Base-by-base conservation (phyloP, 1,284 basidiomycete species). In the Cutaneotrichosporon sp. region DNA sequence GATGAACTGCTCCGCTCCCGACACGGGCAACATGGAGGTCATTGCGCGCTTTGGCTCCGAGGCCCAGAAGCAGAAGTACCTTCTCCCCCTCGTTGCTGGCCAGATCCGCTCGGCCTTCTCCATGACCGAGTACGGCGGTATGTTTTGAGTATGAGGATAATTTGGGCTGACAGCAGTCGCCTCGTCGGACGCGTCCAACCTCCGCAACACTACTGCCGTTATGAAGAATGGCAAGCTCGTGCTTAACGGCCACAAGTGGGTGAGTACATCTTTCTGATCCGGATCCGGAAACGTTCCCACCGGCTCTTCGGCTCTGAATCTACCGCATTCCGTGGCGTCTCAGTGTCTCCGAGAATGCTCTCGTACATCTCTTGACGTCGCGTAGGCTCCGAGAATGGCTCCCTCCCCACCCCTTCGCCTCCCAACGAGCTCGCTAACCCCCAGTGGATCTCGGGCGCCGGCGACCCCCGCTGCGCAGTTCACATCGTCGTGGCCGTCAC, bases 11-110 rank as follows among this genome's bases (percentile, higher is more conserved):
- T 88, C 92, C 47, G 94, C 94, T 6, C 94, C 94, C 26, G 94
- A 97, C 80, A 97, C 95, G 3, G 94, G 94, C 11, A 94, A 95
- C 77, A 95, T 95, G 91, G 95, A 99, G 91, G 94, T 99, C 30
- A 84, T 99, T 61, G 96, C 96, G 52, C 87, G 91, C 65, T 99
- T 96, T 80, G 96, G 91, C 38, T 90, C 88, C 50, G 85, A 87
- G 8, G 90, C 88, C 69, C 96, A 99, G 78, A 92, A 98, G 81
- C 85, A 90, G 81, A 88, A 89, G 76, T 99, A 94, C 91, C 86
- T 99, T 18, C 74, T 86, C 36, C 93, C 92, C 31, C 83, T 99
- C 38, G 82, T 99, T 65, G 89, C 93, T 67, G 96, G 96, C 62
- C 88, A 97, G 81, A 97, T 91, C 69, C 89, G 97, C 40, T 95